Evolutionary conservation across 2,329 filamentous ascomycete genomes (phyloP), one percentile per base, ranked within the genome.

Genomic region (Aspergillus sp.): DNA sequence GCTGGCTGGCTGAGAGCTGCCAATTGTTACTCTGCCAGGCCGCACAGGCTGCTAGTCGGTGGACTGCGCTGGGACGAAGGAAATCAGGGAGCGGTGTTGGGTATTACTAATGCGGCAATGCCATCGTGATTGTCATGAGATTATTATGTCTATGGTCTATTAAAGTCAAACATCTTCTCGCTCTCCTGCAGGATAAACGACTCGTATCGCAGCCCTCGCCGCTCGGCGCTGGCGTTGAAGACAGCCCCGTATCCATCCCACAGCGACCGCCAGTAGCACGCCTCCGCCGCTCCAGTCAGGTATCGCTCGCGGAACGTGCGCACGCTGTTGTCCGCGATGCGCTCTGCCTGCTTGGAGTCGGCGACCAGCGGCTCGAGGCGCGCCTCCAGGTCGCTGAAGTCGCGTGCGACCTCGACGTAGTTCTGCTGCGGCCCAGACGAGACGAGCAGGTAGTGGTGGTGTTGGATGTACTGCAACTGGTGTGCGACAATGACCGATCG

Each of bases 381-480:
- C 22, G 66, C 62, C 4, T 66, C 62, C 59, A 84, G 75, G 62
- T 87, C 83, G 60, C 81, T 82, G 68, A 85, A 87, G 66, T 81
- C 76, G 20, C 74, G 68, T 48, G 76, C 68, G 4, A 81, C 78
- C 57, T 76, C 70, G 36, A 81, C 72, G 45, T 72, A 79, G 61
- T 81, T 81, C 61, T 81, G 78, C 6, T 75, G 59, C 26, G 76
- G 71, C 0, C 78, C 79, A 5, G 66, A 64, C 6, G 74, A 57
- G 20, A 72, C 65, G 34, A 81, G 67, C 0, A 81, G 72, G 39
- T 76, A 76, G 51, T 78, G 73, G 51, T 80, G 75, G 56, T 80
- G 78, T 47, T 80, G 76, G 53, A 78, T 72, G 66, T 75, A 82
- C 47, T 78, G 71, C 32, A 80, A 67, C 41, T 76, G 70, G 58